phyloP scores from a whole-genome alignment of 768 basidiomycete genomes.

The Rhodotorula diobovata region DNA sequence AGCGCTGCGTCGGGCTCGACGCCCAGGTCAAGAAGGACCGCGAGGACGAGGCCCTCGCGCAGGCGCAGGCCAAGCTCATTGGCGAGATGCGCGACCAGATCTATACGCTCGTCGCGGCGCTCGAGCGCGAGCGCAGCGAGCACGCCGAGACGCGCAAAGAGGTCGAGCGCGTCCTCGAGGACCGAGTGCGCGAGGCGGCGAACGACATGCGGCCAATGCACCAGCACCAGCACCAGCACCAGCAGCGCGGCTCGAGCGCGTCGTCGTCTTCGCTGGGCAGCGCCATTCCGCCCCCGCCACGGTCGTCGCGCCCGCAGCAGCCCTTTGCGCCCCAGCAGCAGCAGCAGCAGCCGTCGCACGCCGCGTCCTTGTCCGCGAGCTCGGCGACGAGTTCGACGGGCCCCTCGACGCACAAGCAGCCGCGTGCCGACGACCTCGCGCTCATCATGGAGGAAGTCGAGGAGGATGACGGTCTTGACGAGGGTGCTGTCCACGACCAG shows the following conservation, averaged over 20 bases:
- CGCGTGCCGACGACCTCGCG: constrained; percentile 23
- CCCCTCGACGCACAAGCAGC: not conserved
- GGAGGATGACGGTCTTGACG: constrained; percentile 8
- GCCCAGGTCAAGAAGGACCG: constrained; percentile 63
- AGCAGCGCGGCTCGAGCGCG: not conserved
- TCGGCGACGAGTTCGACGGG: not conserved
- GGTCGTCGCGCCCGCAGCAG: not conserved
- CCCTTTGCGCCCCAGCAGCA: not conserved
- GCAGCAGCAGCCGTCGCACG: not conserved
- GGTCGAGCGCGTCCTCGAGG: constrained; percentile 33
- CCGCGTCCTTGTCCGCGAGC: not conserved
- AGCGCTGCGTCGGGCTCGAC: constrained; percentile 70
- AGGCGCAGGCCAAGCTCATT: constrained; percentile 45
- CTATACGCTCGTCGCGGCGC: constrained; percentile 48
- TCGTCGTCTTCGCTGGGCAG: not conserved
- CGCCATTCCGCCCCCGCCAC: not conserved
- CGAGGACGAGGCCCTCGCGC: constrained; percentile 40
- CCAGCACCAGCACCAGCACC: not conserved
- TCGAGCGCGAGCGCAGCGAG: constrained; percentile 47
- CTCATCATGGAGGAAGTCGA: constrained; percentile 31
- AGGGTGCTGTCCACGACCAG: too few species aligned
- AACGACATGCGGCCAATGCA: constrained; percentile 3
- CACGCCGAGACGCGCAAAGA: constrained; percentile 42
- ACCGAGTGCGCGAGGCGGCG: constrained; percentile 22
- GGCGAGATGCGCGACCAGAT: constrained; percentile 49